Base-by-base conservation (phyloP, 75 land plant species). In the Gnetum montanum region DNA sequence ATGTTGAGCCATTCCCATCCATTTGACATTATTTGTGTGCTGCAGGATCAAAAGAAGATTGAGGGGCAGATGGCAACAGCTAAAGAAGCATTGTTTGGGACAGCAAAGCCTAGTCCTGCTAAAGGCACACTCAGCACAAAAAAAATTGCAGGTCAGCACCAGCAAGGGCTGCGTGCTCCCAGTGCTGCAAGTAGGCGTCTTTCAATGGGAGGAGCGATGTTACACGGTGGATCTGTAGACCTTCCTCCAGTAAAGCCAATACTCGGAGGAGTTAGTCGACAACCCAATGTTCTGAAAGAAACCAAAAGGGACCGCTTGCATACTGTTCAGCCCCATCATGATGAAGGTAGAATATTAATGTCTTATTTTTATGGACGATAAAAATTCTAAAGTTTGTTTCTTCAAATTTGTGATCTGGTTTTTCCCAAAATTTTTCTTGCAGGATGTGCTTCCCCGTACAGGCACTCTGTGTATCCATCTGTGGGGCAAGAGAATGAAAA, bases 21-120 rank as follows among this genome's bases (percentile, higher is more conserved):
- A 5, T 34, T 3, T 26, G 57, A 10, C 57, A 6, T n/a, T n/a
- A n/a, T n/a, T n/a, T n/a, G 18, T 15, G 25, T n/a, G 10, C 25
- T 55, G 31, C 72, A 88, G 94, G 94, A 88, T 30, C 90, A 88
- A 43, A 88, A 85, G 74, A 81, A 71, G 54, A 75, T 88, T 30
- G 90, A 88, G 55, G 90, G 85, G 15, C 94, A 88, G 61, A 68
- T 88, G 6, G 72, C 81, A 16, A 84, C 94, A 6, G 94, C 85
- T 51, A 85, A 88, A 28, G 94, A 88, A 49, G 77, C 70, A 16
- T 73, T 85, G 3, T 88, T 58, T 69, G 94, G 94, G 23, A n/a
- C n/a, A n/a, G 81, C 94, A 52, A 84, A 82, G 59, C 90, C 90
- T 40, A 88, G 90, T 60, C 93, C 93, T 22, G 57, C 70, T 43